Evolutionary conservation across 192 early-diverging fungal species (phyloP).

Genomic region (Cladochytrium replicatum): DNA sequence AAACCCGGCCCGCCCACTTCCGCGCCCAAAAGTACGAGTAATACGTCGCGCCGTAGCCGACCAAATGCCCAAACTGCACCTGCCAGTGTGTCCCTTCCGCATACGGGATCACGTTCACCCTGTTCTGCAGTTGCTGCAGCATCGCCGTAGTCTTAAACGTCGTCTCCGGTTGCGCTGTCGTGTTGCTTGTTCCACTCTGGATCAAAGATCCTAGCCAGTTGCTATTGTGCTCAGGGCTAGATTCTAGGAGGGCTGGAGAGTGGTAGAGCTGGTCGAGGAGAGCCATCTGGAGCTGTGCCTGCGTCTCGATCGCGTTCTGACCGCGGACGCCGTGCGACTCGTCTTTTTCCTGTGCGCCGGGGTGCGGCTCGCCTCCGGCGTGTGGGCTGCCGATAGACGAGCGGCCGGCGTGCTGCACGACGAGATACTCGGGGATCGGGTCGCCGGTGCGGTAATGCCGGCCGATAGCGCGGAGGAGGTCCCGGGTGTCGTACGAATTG

Average conservation of each 20-base stretch:
- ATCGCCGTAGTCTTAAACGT: conserved; percentile 45
- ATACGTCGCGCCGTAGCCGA: conserved; percentile 86
- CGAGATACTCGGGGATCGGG: conserved; percentile 17
- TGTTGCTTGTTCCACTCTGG: not conserved
- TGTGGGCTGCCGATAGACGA: not conserved
- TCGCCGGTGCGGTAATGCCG: conserved; percentile 62
- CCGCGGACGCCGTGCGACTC: conserved; percentile 42
- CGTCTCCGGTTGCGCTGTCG: not conserved
- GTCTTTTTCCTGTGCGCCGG: conserved; percentile 32
- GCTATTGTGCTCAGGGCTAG: not conserved
- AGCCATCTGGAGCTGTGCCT: conserved; percentile 84
- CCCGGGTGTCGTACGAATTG: conserved; percentile 68
- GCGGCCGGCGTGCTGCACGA: not conserved
- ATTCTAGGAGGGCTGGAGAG: conserved; percentile 31
- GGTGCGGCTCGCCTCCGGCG: too few species aligned
- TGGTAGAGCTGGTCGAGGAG: conserved; percentile 87
- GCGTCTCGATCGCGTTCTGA: conserved; percentile 66
- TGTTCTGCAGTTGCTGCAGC: conserved; percentile 52
- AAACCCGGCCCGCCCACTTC: conserved; percentile 69
- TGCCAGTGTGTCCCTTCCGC: conserved; percentile 75
- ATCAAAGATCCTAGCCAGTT: not conserved
- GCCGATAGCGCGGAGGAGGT: conserved; percentile 64
- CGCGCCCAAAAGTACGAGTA: conserved; percentile 91
- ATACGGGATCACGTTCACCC: conserved; percentile 57
- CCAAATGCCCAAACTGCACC: conserved; percentile 82